Conservation (phyloP, 768 basidiomycete species). For the Lactarius pseudohatsudake region DNA sequence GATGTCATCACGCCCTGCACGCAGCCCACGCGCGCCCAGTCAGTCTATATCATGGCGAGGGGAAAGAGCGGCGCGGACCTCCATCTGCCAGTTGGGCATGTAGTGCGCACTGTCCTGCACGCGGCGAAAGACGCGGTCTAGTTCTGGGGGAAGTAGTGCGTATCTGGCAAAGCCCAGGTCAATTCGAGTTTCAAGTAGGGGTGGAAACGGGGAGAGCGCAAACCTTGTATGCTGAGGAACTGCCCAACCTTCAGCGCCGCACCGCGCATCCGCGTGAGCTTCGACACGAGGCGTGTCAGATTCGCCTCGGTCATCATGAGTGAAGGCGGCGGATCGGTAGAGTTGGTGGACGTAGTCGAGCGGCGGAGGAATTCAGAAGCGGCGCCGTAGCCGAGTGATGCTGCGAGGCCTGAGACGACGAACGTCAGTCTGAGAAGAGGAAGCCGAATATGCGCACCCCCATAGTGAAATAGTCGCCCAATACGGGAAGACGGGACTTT, state of each 20-base stretch:
- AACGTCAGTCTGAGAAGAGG: slow-evolving; percentile 1
- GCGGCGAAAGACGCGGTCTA: slow-evolving; percentile 83
- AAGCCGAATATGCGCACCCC: slow-evolving; percentile 49
- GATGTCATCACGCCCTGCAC: slow-evolving; percentile 63
- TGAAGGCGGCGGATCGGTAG: slow-evolving; percentile 40
- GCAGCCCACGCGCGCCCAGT: background rate
- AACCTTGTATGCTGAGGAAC: slow-evolving; percentile 95
- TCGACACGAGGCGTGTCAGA: slow-evolving; percentile 83
- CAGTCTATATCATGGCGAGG: background rate
- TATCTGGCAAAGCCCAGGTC: slow-evolving; percentile 52
- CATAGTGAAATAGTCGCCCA: slow-evolving; percentile 91
- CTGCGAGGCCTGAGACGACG: slow-evolving; percentile 69
- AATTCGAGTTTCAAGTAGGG: background rate
- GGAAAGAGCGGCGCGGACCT: slow-evolving; percentile 48
- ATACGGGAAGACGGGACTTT: slow-evolving; percentile 89
- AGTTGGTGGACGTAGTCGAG: slow-evolving; percentile 38
- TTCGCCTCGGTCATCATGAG: slow-evolving; percentile 92
- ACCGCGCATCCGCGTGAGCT: slow-evolving; percentile 93
- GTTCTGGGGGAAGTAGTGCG: slow-evolving; percentile 82
- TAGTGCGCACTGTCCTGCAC: slow-evolving; percentile 97
- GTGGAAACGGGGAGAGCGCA: slow-evolving; percentile 3
- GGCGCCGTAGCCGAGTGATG: slow-evolving; percentile 85
- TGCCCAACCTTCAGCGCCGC: slow-evolving; percentile 97
- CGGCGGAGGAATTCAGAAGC: slow-evolving; percentile 84
- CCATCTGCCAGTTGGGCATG: slow-evolving; percentile 99